These are phyloP conservation scores for Canariomyces notabilis DNA, from an alignment of 2,329 filamentous ascomycete species.

Conservation along the genomic window DNA sequence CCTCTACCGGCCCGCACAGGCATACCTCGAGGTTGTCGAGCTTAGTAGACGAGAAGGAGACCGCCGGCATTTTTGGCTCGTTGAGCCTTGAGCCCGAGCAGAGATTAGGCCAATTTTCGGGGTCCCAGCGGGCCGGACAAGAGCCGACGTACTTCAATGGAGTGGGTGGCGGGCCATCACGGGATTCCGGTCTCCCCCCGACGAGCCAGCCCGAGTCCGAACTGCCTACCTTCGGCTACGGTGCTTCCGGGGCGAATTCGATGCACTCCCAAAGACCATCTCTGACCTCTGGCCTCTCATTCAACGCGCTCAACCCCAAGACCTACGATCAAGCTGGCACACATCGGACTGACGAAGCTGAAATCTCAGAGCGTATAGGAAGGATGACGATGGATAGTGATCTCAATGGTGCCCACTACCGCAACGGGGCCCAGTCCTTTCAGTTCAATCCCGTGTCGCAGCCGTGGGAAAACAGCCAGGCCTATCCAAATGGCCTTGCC, in stretches of 20 bases:
- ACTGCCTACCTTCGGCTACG: constrained; percentile 29
- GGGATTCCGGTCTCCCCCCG: constrained; percentile 51
- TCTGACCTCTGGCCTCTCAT: constrained; percentile 42
- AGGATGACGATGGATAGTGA: constrained; percentile 34
- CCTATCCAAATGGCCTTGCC: constrained; percentile 26
- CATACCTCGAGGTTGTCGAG: constrained; percentile 30
- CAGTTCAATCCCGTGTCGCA: constrained; percentile 45
- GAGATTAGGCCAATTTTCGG: constrained; percentile 19
- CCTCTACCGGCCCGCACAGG: constrained; percentile 39
- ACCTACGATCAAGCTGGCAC: constrained; percentile 31
- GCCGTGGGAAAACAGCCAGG: constrained; percentile 39
- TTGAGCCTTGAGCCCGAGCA: constrained; percentile 9
- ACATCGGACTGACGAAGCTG: constrained; percentile 34
- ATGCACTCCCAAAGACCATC: constrained; percentile 44
- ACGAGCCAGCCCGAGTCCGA: constrained; percentile 50
- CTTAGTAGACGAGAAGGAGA: constrained; percentile 39
- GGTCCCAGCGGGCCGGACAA: constrained; percentile 32
- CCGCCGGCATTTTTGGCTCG: constrained; percentile 19
- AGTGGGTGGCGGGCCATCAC: constrained; percentile 39
- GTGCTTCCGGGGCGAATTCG: constrained; percentile 36
- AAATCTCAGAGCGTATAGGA: constrained; percentile 32
- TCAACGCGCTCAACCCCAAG: constrained; percentile 40
- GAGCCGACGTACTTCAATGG: constrained; percentile 41
- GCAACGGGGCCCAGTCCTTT: constrained; percentile 33
- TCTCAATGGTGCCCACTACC: constrained; percentile 20